Evolutionary conservation across 2,329 filamentous ascomycete species (phyloP), one percentile per base, ranked within the genome.

Genomic region (Drechslera avenae): DNA sequence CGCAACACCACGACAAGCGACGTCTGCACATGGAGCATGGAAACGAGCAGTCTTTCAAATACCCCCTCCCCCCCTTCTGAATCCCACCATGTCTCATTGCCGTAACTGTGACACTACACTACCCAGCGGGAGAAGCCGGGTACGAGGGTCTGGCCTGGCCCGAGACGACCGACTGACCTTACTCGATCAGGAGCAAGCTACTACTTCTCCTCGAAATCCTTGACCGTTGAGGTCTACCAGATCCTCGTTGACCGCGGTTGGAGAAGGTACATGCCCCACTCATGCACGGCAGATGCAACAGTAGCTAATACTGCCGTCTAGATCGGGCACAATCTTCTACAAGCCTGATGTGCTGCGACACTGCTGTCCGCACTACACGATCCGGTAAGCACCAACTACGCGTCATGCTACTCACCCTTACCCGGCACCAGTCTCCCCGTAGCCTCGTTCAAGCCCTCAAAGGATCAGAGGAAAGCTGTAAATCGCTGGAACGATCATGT

Each of bases 321-420:
- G 80, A 59, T 81, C 80, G 32, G 81, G 81, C 13, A 84, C 76
- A 21, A 78, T 91, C 7, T 77, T 94, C 40, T 94, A 94, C 74
- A 85, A 90, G 54, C 89, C 90, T 12, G 88, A 94, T 72, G 86
- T 90, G 64, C 82, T 82, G 51, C 81, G 86, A 49, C 89, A 91
- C 55, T 99, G 94, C 67, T 99, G 94, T 72, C 91, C 92, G 36
- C 91, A 97, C 68, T 97, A 93, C 71, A 91, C 89, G 1, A 86
- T 94, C 46, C 85, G 77, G 78, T 79, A 61, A 44, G 68, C 31
- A 42, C 32, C 21, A 9, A 37, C 14, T 18, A 18, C 28, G n/a
- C 17, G 17, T 7, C 18, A 16, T 23, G 3, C 26, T 37, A n/a
- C 13, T 23, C 23, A 32, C 32, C 47, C 50, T 67, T 37, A 66